Evolutionary conservation across 108 stramenopile genomes (phyloP).

Genomic region (Nitzschia sp.): DNA sequence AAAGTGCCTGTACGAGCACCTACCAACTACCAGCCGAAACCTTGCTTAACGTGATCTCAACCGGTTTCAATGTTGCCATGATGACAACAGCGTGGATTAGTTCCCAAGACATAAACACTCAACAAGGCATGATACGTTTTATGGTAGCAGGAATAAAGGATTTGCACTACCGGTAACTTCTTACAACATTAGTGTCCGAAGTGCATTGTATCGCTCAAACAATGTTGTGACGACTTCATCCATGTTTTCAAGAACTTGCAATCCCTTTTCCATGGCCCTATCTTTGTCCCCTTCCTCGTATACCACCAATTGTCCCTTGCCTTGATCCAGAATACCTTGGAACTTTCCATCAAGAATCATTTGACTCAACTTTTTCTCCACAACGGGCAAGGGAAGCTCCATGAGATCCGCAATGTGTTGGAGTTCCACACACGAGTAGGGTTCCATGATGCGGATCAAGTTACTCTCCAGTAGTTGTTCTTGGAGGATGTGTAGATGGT

Average conservation of each 20-base stretch:
- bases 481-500: conserved; percentile 93
- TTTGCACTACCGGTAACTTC: background rate
- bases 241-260: conserved; percentile 90
- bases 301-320: conserved; percentile 91
- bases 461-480: conserved; percentile 97
- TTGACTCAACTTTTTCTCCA: conserved; percentile 96
- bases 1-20: too few relatives aligned
- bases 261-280: conserved; percentile 84
- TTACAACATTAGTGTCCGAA: conserved; percentile 84
- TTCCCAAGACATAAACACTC: too few relatives aligned
- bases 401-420: conserved; percentile 92
- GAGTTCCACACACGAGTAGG: conserved; percentile 97
- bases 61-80: too few relatives aligned
- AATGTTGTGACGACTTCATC: conserved; percentile 86
- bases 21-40: too few relatives aligned
- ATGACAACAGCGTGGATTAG: too few relatives aligned
- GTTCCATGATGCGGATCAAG: conserved; percentile 95
- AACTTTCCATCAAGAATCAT: conserved; percentile 99
- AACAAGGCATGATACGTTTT: too few relatives aligned
- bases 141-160: too few relatives aligned
- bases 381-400: conserved; percentile 80
- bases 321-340: conserved; percentile 97
- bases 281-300: conserved; percentile 81
- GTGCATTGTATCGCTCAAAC: conserved; percentile 72
- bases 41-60: too few relatives aligned